Conservation (phyloP, 1,284 basidiomycete genomes). For the Ustilago tritici region DNA sequence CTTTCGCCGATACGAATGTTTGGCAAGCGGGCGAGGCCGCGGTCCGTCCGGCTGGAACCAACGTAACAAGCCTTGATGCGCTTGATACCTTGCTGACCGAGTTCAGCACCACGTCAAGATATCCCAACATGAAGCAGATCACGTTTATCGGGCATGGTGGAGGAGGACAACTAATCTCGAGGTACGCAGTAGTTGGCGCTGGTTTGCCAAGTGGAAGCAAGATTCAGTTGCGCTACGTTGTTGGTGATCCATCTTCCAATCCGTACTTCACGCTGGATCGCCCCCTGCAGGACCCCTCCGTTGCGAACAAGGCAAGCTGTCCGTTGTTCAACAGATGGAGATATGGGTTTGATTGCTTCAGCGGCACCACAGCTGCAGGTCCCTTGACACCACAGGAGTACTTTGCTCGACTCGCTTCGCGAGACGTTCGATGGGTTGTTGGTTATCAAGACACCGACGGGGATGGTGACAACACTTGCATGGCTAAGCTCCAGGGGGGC, state of each 20-base stretch:
- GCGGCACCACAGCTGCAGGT: constrained; percentile 36
- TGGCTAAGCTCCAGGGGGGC: constrained; percentile 67
- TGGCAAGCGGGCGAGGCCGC: constrained; percentile 65
- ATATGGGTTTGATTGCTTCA: constrained; percentile 63
- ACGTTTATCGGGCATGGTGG: constrained; percentile 68
- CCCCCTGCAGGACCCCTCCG: constrained; percentile 45
- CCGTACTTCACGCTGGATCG: constrained; percentile 64
- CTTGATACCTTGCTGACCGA: constrained; percentile 60
- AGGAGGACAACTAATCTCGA: constrained; percentile 63
- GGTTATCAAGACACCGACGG: constrained; percentile 58
- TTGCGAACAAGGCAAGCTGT: constrained; percentile 53
- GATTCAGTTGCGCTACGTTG: constrained; percentile 62
- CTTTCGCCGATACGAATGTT: constrained; percentile 59
- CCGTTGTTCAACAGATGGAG: constrained; percentile 63
- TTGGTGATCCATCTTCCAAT: constrained; percentile 65
- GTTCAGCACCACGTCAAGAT: constrained; percentile 53
- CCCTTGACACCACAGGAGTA: constrained; percentile 53
- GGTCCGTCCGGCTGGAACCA: constrained; percentile 49
- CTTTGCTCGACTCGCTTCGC: constrained; percentile 53
- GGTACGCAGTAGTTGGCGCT: constrained; percentile 63
- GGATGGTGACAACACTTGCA: constrained; percentile 66
- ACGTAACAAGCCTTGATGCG: constrained; percentile 62
- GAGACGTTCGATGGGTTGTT: constrained; percentile 65
- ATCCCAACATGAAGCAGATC: constrained; percentile 61
- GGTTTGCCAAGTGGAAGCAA: constrained; percentile 25